Evolutionary conservation across 495 filamentous ascomycete genomes (phyloP).

Genomic region (Astrocystis sublimbata): DNA sequence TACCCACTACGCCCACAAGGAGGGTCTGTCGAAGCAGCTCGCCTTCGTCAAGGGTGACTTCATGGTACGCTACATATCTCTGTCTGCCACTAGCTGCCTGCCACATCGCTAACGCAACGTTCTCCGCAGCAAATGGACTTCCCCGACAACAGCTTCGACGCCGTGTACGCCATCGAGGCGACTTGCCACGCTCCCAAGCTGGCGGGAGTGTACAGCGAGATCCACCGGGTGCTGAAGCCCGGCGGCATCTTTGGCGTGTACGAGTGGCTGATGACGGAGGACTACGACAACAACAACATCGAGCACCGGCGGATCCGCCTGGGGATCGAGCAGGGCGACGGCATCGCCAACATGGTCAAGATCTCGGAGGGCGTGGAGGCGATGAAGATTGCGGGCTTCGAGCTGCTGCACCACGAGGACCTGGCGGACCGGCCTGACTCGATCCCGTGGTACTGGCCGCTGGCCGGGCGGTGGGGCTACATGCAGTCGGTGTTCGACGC

Average conservation of each 20-base stretch:
- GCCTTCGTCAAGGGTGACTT: slow-evolving; percentile 95
- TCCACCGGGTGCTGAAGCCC: slow-evolving; percentile 93
- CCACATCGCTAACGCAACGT: neutral
- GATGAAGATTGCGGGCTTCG: slow-evolving; percentile 87
- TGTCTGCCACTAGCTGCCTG: neutral
- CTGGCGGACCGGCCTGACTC: slow-evolving; percentile 76
- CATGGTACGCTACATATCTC: slow-evolving; percentile 61
- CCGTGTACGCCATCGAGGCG: slow-evolving; percentile 97
- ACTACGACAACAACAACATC: slow-evolving; percentile 86
- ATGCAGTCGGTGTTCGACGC: slow-evolving; percentile 79
- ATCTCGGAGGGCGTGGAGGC: slow-evolving; percentile 80
- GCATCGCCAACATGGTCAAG: slow-evolving; percentile 98
- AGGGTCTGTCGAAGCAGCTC: slow-evolving; percentile 79
- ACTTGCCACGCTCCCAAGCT: slow-evolving; percentile 94
- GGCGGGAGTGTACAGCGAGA: slow-evolving; percentile 92
- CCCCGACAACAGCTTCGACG: slow-evolving; percentile 87
- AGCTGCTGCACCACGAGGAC: slow-evolving; percentile 84
- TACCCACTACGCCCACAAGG: slow-evolving; percentile 76
- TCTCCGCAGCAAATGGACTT: slow-evolving; percentile 89
- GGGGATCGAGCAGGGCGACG: slow-evolving; percentile 94
- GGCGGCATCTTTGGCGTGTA: slow-evolving; percentile 96
- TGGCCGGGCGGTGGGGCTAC: slow-evolving; percentile 77
- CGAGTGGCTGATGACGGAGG: slow-evolving; percentile 98
- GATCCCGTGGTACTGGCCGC: slow-evolving; percentile 93
- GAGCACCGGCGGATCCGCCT: slow-evolving; percentile 89